These are phyloP conservation scores for Solanum habrochaites DNA, from an alignment of 257 asterid genomes.

Conservation along the genomic window DNA sequence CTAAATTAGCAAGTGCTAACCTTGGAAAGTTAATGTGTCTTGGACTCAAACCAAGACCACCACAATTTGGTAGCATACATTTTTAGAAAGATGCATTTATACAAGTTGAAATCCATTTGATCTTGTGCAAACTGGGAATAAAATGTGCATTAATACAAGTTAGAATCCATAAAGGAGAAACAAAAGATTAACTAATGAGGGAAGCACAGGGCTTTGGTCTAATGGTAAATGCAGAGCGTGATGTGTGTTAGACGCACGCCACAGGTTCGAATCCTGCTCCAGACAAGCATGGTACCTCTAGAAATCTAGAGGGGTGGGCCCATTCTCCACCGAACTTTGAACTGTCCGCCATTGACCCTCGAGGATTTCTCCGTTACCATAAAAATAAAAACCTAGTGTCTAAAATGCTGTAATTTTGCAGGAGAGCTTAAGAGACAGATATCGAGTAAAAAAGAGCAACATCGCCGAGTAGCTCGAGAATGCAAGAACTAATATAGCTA, in stretches of 20 bases:
- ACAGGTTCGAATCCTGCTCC: not conserved
- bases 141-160: not conserved
- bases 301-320: not conserved
- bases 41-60: not conserved
- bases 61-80: not conserved
- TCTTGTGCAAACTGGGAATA: not conserved
- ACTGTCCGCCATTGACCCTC: not conserved
- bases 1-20: not conserved
- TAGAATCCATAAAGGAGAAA: not conserved
- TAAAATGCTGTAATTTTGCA: not conserved
- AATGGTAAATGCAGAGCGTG: not conserved
- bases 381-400: not conserved
- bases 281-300: not conserved
- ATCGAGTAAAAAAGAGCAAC: not conserved
- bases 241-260: not conserved
- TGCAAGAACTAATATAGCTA: not conserved
- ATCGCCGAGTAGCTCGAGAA: not conserved
- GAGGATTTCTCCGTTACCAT: not conserved
- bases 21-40: not conserved
- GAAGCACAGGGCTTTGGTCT: not conserved
- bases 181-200: not conserved
- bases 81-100: not conserved
- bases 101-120: not conserved
- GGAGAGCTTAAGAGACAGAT: not conserved
- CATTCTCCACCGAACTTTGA: not conserved